phyloP scores from a whole-genome alignment of 2,329 filamentous ascomycete species.

The Graphilbum ipis-grandicollis region DNA sequence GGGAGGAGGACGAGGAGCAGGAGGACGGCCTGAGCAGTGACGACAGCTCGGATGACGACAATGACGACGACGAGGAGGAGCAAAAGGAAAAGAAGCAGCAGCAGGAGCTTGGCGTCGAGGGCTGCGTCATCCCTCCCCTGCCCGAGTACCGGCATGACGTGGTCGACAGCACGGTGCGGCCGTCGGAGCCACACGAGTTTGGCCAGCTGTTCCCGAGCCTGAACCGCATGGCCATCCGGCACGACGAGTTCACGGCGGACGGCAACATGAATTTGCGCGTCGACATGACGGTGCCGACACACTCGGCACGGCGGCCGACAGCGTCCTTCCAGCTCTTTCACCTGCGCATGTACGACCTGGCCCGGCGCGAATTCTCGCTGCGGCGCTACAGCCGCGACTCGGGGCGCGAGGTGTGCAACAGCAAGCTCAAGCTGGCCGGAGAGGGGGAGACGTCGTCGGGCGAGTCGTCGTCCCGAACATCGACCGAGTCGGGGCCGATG shows the following conservation, averaged over 20 bases:
- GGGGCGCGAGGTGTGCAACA: slow-evolving; percentile 81
- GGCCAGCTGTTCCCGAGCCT: slow-evolving; percentile 72
- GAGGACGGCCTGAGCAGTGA: neutral
- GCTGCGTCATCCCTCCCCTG: slow-evolving; percentile 29
- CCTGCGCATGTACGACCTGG: slow-evolving; percentile 83
- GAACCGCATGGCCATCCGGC: slow-evolving; percentile 63
- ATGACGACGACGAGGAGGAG: neutral
- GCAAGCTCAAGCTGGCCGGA: slow-evolving; percentile 52
- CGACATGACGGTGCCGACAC: slow-evolving; percentile 51
- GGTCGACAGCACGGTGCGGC: slow-evolving; percentile 47
- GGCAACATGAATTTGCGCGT: slow-evolving; percentile 94
- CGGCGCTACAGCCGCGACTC: slow-evolving; percentile 85
- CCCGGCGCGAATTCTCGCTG: slow-evolving; percentile 73
- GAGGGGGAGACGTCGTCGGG: too few relatives aligned
- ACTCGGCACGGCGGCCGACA: slow-evolving; percentile 39
- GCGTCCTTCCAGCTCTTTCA: slow-evolving; percentile 58
- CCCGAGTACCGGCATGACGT: slow-evolving; percentile 44
- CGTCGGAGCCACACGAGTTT: slow-evolving; percentile 71
- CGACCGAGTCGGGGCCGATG: too few relatives aligned
- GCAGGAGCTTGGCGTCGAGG: neutral
- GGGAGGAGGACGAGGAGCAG: neutral
- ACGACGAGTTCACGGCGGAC: slow-evolving; percentile 79
- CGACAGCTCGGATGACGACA: neutral
- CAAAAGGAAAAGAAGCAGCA: neutral
- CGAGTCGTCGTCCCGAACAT: too few relatives aligned